Evolutionary conservation across 345 rosid genomes (phyloP).

Genomic region (Aethionema arabicum): DNA sequence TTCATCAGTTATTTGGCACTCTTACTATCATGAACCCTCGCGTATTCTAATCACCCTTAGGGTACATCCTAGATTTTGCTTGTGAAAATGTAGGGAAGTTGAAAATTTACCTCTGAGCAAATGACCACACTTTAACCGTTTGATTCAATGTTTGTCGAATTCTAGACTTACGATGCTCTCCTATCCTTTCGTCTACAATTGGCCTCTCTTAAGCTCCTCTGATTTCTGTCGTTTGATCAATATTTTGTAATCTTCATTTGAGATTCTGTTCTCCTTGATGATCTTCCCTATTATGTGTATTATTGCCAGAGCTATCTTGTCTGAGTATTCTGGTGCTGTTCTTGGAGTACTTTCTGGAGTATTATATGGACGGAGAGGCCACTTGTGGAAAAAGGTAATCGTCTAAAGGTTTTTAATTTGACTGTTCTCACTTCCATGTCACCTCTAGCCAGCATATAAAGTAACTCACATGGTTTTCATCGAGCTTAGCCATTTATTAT

Average conservation of each 20-base stretch:
- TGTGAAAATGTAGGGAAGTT: neutral
- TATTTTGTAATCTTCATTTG: neutral
- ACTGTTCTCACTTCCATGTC: neutral
- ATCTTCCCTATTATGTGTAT: slow-evolving; percentile 4
- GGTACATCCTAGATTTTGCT: slow-evolving; percentile 5
- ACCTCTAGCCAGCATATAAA: slow-evolving; percentile 7
- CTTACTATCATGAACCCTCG: neutral
- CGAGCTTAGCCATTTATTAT: neutral
- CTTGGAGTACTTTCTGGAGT: slow-evolving; percentile 96
- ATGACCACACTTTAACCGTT: neutral
- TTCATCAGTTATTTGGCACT: slow-evolving; percentile 23
- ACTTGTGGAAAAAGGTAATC: slow-evolving; percentile 85
- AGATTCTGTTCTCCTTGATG: neutral
- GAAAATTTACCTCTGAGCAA: slow-evolving; percentile 9
- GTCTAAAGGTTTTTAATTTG: slow-evolving; percentile 10
- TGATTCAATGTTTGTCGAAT: neutral
- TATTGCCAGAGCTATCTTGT: slow-evolving; percentile 70
- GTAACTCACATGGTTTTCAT: slow-evolving; percentile 2
- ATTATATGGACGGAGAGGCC: slow-evolving; percentile 72
- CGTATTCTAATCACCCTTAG: slow-evolving; percentile 14
- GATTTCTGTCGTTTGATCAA: neutral
- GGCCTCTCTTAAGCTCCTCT: slow-evolving; percentile 1
- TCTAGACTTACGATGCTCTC: neutral
- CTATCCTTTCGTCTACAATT: neutral
- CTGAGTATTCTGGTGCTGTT: slow-evolving; percentile 96